phyloP scores from a whole-genome alignment of 768 basidiomycete species.

The Rhodotorula toruloides region DNA sequence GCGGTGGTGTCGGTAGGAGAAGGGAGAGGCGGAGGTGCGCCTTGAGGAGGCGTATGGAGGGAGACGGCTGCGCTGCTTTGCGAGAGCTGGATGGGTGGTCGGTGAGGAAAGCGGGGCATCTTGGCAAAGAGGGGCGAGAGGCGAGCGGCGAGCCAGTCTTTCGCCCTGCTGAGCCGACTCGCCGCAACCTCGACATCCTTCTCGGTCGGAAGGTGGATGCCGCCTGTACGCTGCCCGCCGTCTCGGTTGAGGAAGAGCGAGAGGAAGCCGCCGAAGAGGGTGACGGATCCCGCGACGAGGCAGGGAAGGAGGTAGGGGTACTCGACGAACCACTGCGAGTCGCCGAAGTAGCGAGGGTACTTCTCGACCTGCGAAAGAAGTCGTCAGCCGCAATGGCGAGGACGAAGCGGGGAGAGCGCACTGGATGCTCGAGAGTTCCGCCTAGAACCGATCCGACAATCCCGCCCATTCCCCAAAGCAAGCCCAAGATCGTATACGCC shows the following conservation, averaged over 20 bases:
- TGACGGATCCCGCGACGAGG: constrained; percentile 67
- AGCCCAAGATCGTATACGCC: constrained; percentile 70
- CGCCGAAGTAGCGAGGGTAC: constrained; percentile 70
- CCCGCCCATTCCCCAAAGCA: constrained; percentile 80
- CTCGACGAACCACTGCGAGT: constrained; percentile 56
- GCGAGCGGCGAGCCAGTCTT: not conserved
- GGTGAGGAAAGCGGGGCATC: not conserved
- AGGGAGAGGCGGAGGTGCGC: constrained; percentile 1
- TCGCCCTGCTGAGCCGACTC: constrained; percentile 41
- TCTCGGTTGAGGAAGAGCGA: constrained; percentile 84
- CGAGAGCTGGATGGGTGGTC: constrained; percentile 6
- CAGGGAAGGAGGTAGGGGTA: constrained; percentile 92
- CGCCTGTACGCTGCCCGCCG: constrained; percentile 79
- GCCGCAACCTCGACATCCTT: constrained; percentile 52
- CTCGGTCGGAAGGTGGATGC: constrained; percentile 74
- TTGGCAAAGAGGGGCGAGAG: not conserved
- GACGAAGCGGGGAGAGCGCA: not conserved
- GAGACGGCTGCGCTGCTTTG: not conserved
- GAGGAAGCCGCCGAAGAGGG: constrained; percentile 72
- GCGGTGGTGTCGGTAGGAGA: constrained; percentile 12
- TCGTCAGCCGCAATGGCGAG: not conserved
- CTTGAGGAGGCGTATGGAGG: constrained; percentile 5
- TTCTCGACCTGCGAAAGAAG: constrained; percentile 51
- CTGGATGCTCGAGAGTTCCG: constrained; percentile 35
- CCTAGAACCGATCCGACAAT: constrained; percentile 78